These are phyloP conservation scores for Sechiopsis laciniata DNA, from an alignment of 306 rosid species.

Conservation along the genomic window DNA sequence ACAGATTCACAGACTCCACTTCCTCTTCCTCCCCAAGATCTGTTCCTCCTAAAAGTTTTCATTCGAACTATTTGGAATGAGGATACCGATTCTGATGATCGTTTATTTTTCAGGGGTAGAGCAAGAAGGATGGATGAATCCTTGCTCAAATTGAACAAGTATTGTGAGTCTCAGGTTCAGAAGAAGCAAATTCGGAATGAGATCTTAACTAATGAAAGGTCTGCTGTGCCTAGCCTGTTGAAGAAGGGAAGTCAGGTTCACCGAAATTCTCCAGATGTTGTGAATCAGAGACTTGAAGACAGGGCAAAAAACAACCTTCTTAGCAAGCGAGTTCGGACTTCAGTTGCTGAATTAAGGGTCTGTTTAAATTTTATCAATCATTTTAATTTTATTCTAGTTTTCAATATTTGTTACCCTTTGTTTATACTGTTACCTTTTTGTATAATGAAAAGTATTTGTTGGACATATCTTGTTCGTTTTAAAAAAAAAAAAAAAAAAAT, in stretches of 20 bases:
- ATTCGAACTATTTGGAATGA: not conserved
- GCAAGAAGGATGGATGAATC: conserved; percentile 61
- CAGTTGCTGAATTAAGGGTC: conserved; percentile 60
- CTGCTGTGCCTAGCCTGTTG: conserved; percentile 33
- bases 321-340: conserved; percentile 60
- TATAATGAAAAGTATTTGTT: not conserved
- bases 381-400: conserved; percentile 2
- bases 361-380: conserved; percentile 26
- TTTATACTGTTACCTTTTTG: not conserved
- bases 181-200: conserved; percentile 58
- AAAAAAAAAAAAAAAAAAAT: too few relatives aligned
- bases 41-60: not conserved
- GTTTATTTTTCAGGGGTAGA: conserved; percentile 42
- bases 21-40: not conserved
- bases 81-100: not conserved
- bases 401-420: not conserved
- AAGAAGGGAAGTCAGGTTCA: conserved; percentile 54
- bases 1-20: not conserved
- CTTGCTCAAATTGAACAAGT: conserved; percentile 53
- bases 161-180: conserved; percentile 51
- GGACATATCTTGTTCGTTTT: not conserved
- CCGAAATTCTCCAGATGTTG: conserved; percentile 42
- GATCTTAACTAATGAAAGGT: conserved; percentile 52
- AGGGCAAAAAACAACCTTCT: conserved; percentile 47
- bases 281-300: conserved; percentile 52